A percentile compares a stretch with the other conserved stretches of the same genome.
These are phyloP conservation scores for Candida maris DNA, from an alignment of 805 yeast species.

Conservation along the genomic window DNA sequence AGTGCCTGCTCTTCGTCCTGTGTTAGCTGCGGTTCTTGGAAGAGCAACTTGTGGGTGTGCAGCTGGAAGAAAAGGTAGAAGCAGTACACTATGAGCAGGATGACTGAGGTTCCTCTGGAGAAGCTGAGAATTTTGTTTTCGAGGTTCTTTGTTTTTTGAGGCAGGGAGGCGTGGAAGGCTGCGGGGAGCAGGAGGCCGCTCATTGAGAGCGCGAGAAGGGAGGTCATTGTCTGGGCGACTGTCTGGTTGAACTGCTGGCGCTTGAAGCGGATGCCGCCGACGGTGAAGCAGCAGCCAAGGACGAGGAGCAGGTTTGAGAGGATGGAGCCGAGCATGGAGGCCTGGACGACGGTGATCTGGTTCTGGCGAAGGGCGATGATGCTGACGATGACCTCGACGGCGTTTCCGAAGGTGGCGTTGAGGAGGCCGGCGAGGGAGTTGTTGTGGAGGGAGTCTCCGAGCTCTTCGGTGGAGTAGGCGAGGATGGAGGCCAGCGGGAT, in stretches of 20 bases:
- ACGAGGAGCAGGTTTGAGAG: conserved; percentile 85
- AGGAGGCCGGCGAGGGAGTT: conserved; percentile 90
- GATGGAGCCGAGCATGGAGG: conserved; percentile 94
- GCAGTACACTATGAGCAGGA: conserved; percentile 71
- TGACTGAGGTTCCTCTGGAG: conserved; percentile 82
- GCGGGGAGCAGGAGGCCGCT: conserved; percentile 92
- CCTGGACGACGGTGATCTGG: conserved; percentile 92
- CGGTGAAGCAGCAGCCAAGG: conserved; percentile 90
- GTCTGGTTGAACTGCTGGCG: conserved; percentile 92
- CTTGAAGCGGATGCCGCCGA: conserved; percentile 83
- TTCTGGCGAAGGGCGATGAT: conserved; percentile 81
- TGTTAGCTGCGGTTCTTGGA: conserved; percentile 50
- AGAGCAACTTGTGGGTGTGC: conserved; percentile 74
- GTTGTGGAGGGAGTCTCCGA: conserved; percentile 76
- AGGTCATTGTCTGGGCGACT: conserved; percentile 97
- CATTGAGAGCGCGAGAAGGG: conserved; percentile 86
- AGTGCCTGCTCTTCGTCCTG: conserved; percentile 19
- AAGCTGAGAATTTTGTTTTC: conserved; percentile 55
- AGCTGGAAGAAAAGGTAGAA: conserved; percentile 85
- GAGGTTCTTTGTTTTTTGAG: conserved; percentile 28
- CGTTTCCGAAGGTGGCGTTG: conserved; percentile 97
- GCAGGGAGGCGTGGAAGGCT: conserved; percentile 85
- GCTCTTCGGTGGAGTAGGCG: conserved; percentile 91
- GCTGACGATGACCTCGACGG: conserved; percentile 93
- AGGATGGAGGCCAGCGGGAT: conserved; percentile 88